These are phyloP conservation scores for Gracilaria vermiculophylla DNA, from an alignment of 23 red algal genomes.

Conservation along the genomic window DNA sequence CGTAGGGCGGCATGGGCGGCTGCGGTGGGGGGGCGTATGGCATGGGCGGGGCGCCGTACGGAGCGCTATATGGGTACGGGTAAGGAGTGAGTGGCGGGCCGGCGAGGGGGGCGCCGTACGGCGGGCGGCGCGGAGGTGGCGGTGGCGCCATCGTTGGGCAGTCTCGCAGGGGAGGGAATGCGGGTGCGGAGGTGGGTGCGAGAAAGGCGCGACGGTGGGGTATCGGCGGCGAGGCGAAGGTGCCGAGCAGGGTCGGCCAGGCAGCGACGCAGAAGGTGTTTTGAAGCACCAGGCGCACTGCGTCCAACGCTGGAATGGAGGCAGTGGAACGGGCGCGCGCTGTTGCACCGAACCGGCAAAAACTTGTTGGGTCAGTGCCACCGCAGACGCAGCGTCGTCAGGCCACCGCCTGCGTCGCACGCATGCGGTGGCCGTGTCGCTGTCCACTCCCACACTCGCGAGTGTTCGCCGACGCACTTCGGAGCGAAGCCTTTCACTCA, in stretches of 20 bases:
- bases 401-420: too few relatives aligned
- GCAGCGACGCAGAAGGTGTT: neutral
- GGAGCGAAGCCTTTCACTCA: too few relatives aligned
- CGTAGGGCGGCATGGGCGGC: neutral
- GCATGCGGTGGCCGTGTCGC: too few relatives aligned
- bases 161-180: too few relatives aligned
- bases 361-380: neutral
- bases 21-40: neutral
- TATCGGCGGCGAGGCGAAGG: neutral
- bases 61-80: conserved; percentile 21
- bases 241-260: neutral
- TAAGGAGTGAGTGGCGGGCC: conserved; percentile 15
- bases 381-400: neutral
- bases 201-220: neutral
- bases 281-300: too few relatives aligned
- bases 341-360: too few relatives aligned
- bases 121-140: neutral
- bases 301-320: neutral
- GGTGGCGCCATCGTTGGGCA: neutral
- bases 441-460: too few relatives aligned
- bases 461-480: too few relatives aligned
- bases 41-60: neutral
- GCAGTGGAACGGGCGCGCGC: too few relatives aligned
- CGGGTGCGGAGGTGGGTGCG: neutral
- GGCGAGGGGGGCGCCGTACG: conserved; percentile 2